Evolutionary conservation across 768 basidiomycete genomes (phyloP), one percentile per base, ranked within the genome.

Genomic region (Russula ochroleuca): DNA sequence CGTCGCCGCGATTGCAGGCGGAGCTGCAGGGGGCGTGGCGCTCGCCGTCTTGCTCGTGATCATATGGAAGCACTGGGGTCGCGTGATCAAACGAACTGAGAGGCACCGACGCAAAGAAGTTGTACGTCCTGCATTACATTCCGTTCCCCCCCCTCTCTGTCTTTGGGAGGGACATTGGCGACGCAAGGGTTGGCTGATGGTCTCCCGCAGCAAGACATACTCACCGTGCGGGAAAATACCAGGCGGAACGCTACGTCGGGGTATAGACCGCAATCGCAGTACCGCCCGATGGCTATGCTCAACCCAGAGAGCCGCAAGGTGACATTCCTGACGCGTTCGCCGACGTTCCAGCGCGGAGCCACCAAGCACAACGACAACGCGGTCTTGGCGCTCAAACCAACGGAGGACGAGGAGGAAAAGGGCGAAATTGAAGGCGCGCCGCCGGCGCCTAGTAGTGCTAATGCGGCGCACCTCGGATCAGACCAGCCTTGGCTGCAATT

Each of bases 1-100:
- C 9, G 70, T 84, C 11, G 78, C 70, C 13, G 79, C 81, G 13
- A 80, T 85, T 64, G 80, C 74, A 7, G 83, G 83, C 7, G 83
- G 83, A 10, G 73, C 77, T 0, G 75, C 70, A 2, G 83, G 75
- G 0, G 85, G 85, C 23, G 75, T 78, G 35, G 57, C 77, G 9
- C 73, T 85, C 13, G 83, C 81, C 6, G 60, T 84, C 19, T 68
- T 73, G 8, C 70, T 75, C 5, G 77, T 78, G 9, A 62, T 78
- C 45, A 74, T 73, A 23, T 85, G 82, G 81, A 70, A 76, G 47
- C 78, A 73, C 62, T 83, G 81, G 80, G 78, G 80, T 17, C 74
- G 71, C 66, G 70, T 69, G 33, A 77, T 80, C 53, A 77, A 78
- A 67, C 73, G 74, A 41, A 73, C 72, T 55, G 71, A 74, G 61